Conservation (phyloP, 2,329 filamentous ascomycete genomes). For the Pseudogymnoascus sp. region DNA sequence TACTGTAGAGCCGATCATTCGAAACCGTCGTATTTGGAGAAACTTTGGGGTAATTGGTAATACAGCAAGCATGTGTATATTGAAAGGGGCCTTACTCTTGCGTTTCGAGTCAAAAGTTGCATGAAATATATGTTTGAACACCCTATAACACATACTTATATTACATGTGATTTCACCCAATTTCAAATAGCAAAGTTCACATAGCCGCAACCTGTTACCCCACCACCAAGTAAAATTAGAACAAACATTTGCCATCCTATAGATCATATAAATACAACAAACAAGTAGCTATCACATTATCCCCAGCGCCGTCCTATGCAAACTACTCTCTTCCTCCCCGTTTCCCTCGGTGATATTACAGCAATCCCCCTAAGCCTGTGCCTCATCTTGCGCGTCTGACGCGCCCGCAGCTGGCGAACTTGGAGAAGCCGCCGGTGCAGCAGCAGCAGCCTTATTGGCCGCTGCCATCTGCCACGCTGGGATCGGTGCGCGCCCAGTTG, state of each 20-base stretch:
- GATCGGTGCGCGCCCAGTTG: slow-evolving; percentile 55
- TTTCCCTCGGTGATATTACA: not conserved
- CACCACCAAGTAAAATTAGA: not conserved
- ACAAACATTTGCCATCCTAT: not conserved
- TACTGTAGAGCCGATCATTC: not conserved
- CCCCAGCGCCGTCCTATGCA: not conserved
- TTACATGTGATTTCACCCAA: slow-evolving; percentile 1
- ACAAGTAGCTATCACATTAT: not conserved
- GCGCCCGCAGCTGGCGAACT: not conserved
- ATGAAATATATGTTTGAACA: not conserved
- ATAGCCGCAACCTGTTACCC: not conserved
- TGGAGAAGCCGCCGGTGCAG: not conserved
- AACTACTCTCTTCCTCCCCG: not conserved
- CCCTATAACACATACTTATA: not conserved
- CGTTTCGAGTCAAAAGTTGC: not conserved
- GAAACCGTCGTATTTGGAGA: not conserved
- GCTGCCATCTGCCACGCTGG: slow-evolving; percentile 74
- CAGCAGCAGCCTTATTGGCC: slow-evolving; percentile 38
- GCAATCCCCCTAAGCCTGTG: not conserved
- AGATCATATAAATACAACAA: not conserved
- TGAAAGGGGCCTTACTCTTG: not conserved
- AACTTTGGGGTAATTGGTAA: not conserved
- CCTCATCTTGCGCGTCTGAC: not conserved
- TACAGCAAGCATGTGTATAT: not conserved
- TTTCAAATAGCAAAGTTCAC: not conserved